Evolutionary conservation across 2,329 filamentous ascomycete genomes (phyloP).

Genomic region (Neodidymelliopsis sp.): DNA sequence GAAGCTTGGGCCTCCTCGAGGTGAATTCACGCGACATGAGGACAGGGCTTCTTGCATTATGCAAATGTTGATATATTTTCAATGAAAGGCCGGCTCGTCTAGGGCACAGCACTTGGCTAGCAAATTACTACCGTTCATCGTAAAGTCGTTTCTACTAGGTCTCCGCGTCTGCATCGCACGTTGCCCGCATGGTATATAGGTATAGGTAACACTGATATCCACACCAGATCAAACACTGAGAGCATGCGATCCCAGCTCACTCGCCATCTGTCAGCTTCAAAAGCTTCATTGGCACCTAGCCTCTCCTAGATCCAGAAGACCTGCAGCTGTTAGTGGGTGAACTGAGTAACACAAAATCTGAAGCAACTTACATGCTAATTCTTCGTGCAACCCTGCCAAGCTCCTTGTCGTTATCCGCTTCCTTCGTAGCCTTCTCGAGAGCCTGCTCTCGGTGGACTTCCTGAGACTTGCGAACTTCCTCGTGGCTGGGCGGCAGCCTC

Average conservation of each 20-base stretch:
- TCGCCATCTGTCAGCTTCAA: constrained; percentile 23
- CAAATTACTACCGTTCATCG: constrained; percentile 42
- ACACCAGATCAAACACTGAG: constrained; percentile 13
- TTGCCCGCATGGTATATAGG: constrained; percentile 14
- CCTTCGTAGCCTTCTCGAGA: constrained; percentile 82
- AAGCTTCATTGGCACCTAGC: constrained; percentile 34
- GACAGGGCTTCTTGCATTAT: constrained; percentile 1
- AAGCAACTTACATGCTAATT: constrained; percentile 90
- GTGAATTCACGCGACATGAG: constrained; percentile 5
- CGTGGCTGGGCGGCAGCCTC: constrained; percentile 86
- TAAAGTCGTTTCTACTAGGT: constrained; percentile 39
- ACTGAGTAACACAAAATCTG: background rate
- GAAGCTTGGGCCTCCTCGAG: constrained; percentile 8
- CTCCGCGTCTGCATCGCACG: constrained; percentile 24
- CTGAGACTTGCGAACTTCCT: constrained; percentile 85
- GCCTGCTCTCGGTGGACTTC: constrained; percentile 83
- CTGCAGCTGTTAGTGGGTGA: constrained; percentile 34
- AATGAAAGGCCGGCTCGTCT: constrained; percentile 33
- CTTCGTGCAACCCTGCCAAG: constrained; percentile 86
- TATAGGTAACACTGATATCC: constrained; percentile 9
- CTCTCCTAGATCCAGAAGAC: constrained; percentile 52
- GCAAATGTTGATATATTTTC: constrained; percentile 29
- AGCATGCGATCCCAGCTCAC: constrained; percentile 12
- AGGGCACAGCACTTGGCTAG: constrained; percentile 30
- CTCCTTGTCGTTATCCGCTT: constrained; percentile 91